phyloP scores from a whole-genome alignment of 805 yeast genomes.

The Nematodospora valgi region DNA sequence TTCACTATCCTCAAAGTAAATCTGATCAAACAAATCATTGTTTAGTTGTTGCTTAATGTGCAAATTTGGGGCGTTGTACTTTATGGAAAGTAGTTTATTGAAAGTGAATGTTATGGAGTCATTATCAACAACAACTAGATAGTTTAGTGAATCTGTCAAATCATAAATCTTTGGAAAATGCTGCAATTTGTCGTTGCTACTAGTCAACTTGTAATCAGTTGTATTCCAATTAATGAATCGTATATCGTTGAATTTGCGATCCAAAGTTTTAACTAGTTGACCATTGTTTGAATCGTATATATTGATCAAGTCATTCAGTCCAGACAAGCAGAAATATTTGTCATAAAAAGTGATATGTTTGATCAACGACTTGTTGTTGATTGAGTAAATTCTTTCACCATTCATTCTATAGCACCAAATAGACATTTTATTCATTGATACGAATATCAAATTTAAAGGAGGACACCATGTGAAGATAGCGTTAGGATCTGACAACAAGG shows the following conservation, averaged over 20 bases:
- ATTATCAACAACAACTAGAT: slow-evolving; percentile 22
- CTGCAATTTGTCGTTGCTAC: slow-evolving; percentile 10
- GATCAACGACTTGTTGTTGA: slow-evolving; percentile 33
- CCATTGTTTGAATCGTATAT: slow-evolving; percentile 49
- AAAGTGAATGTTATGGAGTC: slow-evolving; percentile 25
- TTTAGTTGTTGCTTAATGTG: slow-evolving; percentile 12
- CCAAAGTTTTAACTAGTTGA: slow-evolving; percentile 26
- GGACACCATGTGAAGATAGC: slow-evolving; percentile 46
- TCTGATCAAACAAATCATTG: slow-evolving; percentile 24
- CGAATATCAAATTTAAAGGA: slow-evolving; percentile 48
- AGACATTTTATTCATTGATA: slow-evolving; percentile 48
- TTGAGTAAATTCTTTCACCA: slow-evolving; percentile 52
- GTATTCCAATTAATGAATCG: slow-evolving; percentile 18
- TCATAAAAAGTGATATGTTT: slow-evolving; percentile 28
- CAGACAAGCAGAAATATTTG: slow-evolving; percentile 41
- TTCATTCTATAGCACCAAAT: slow-evolving; percentile 50
- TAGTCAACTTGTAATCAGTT: not conserved
- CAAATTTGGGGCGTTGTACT: slow-evolving; percentile 15
- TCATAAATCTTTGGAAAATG: slow-evolving; percentile 34
- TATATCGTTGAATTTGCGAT: slow-evolving; percentile 14
- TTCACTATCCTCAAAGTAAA: slow-evolving; percentile 16
- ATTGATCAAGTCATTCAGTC: slow-evolving; percentile 39
- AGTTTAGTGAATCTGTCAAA: slow-evolving; percentile 13
- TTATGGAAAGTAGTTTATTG: slow-evolving; percentile 27
- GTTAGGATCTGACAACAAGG: slow-evolving; percentile 28